Conservation (phyloP, 179 eudicot genomes). For the Camellia oleifera region DNA sequence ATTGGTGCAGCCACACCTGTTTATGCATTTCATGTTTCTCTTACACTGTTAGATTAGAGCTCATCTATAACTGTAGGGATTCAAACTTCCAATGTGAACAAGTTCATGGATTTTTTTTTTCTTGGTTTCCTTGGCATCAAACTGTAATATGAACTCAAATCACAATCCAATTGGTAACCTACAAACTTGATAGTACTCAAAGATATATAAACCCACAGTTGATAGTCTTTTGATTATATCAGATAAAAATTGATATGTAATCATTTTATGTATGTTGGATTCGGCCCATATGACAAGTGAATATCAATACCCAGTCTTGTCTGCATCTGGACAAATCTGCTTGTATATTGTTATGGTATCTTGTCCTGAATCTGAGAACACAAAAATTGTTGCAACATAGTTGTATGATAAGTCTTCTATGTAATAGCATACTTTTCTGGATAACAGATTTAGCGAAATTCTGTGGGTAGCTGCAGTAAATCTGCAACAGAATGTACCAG, state of each 20-base stretch:
- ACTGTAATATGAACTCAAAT: neutral
- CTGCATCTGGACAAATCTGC: neutral
- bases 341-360: neutral
- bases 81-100: neutral
- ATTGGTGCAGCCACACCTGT: neutral
- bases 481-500: neutral
- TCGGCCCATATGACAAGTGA: neutral
- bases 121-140: neutral
- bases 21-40: constrained; percentile 7
- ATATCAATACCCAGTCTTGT: neutral
- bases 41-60: neutral
- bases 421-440: neutral
- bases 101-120: neutral
- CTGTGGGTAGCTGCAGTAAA: neutral
- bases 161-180: neutral
- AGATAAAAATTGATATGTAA: neutral
- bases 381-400: neutral
- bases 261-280: neutral
- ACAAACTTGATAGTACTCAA: neutral
- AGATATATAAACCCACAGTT: neutral
- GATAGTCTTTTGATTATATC: neutral
- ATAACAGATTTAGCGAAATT: neutral
- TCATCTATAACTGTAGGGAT: neutral
- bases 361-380: neutral
- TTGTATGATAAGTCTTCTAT: neutral